Percentiles rank a stretch among this genome's conserved stretches.
phyloP scores from a whole-genome alignment of 2,329 filamentous ascomycete genomes.

The Aspergillus tanneri region DNA sequence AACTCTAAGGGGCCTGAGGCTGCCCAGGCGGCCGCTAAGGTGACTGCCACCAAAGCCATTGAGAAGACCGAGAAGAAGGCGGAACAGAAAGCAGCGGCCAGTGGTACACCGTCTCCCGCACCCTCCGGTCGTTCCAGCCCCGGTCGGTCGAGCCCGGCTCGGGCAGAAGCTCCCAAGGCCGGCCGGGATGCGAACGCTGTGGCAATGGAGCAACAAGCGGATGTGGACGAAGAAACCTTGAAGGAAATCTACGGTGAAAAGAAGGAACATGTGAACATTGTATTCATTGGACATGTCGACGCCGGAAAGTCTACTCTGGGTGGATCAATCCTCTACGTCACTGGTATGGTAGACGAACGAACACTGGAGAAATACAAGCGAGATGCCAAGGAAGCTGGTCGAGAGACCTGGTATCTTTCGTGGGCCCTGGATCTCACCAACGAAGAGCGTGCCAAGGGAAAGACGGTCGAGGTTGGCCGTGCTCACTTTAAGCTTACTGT shows the following conservation, averaged over 20 bases:
- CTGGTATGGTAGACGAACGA: constrained; percentile 98
- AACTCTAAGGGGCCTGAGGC: constrained; percentile 50
- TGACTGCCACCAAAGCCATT: constrained; percentile 82
- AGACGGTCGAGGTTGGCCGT: constrained; percentile 95
- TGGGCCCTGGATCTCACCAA: constrained; percentile 98
- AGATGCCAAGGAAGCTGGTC: constrained; percentile 92
- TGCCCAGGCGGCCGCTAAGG: constrained; percentile 72
- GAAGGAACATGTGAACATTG: constrained; percentile 79
- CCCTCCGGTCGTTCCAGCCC: constrained; percentile 84
- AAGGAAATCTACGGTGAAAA: constrained; percentile 93
- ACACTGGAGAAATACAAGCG: constrained; percentile 98
- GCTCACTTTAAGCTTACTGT: constrained; percentile 83
- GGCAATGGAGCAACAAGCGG: constrained; percentile 74
- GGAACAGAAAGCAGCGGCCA: constrained; percentile 48
- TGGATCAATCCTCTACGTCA: constrained; percentile 86
- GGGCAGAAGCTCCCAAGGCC: constrained; percentile 56
- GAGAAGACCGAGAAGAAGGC: constrained; percentile 80
- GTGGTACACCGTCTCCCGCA: constrained; percentile 75
- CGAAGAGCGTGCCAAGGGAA: constrained; percentile 93
- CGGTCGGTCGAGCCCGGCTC: constrained; percentile 69
- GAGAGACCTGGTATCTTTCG: constrained; percentile 98
- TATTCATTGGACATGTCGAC: constrained; percentile 97
- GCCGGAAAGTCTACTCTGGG: constrained; percentile 96
- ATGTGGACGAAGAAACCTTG: constrained; percentile 79
- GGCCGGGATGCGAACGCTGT: constrained; percentile 77